Evolutionary conservation across 495 filamentous ascomycete species (phyloP).

Genomic region (Gamarada debralockiae): DNA sequence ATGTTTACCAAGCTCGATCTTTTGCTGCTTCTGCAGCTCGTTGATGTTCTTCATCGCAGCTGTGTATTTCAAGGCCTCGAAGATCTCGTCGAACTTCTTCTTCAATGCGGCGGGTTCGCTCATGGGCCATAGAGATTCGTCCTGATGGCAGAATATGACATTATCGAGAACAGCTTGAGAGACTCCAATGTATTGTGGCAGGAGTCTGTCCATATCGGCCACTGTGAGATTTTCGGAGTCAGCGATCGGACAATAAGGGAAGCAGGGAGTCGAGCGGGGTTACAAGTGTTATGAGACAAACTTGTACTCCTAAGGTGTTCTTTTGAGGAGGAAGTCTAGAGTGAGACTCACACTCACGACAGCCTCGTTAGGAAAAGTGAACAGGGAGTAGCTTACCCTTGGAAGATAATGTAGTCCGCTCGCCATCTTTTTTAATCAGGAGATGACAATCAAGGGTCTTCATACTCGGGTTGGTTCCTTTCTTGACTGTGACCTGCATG

Average conservation of each 20-base stretch:
- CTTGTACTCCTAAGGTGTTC: too few species aligned
- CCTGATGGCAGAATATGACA: slow-evolving; percentile 98
- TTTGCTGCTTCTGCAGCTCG: slow-evolving; percentile 74
- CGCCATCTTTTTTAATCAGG: slow-evolving; percentile 72
- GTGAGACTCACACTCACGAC: too few species aligned
- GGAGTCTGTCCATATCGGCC: slow-evolving; percentile 73
- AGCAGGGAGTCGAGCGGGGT: too few species aligned
- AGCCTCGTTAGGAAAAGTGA: too few species aligned
- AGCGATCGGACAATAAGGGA: too few species aligned
- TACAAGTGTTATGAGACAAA: too few species aligned
- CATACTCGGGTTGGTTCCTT: slow-evolving; percentile 53
- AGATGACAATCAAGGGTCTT: slow-evolving; percentile 82
- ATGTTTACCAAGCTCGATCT: slow-evolving; percentile 63
- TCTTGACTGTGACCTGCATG: slow-evolving; percentile 83
- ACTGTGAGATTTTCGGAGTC: slow-evolving; percentile 47
- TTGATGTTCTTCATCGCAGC: slow-evolving; percentile 97
- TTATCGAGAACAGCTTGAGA: slow-evolving; percentile 84
- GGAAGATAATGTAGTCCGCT: slow-evolving; percentile 64
- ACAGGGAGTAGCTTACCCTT: too few species aligned
- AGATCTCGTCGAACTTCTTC: slow-evolving; percentile 95
- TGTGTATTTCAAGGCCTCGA: slow-evolving; percentile 93
- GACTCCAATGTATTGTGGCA: slow-evolving; percentile 87
- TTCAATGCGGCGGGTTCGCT: slow-evolving; percentile 82
- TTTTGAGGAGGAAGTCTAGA: too few species aligned
- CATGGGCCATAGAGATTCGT: slow-evolving; percentile 97